phyloP scores from a whole-genome alignment of 257 asterid species.

The Rauvolfia tetraphylla region DNA sequence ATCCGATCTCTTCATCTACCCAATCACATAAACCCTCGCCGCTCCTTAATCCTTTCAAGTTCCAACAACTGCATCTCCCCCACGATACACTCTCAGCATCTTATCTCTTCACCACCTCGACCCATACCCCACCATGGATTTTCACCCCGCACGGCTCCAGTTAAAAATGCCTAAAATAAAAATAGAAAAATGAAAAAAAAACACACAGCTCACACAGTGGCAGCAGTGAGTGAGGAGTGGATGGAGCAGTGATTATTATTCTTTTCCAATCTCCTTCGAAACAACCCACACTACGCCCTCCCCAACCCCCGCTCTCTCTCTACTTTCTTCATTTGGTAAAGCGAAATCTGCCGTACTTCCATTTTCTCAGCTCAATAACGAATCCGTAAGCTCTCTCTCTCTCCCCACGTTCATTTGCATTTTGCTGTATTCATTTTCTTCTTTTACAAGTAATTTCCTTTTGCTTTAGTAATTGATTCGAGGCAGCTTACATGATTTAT shows the following conservation, averaged over 20 bases:
- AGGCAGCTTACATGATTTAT: neutral
- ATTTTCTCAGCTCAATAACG: conserved; percentile 5
- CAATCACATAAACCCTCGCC: neutral
- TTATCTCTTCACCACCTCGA: neutral
- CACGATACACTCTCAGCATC: neutral
- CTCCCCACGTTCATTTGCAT: neutral
- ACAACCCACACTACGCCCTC: too few relatives aligned
- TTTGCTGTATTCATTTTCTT: neutral
- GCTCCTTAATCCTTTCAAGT: too few relatives aligned
- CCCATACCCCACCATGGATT: too few relatives aligned
- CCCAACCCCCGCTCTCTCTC: conserved; percentile 1
- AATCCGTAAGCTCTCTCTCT: conserved; percentile 12
- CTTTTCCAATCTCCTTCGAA: too few relatives aligned
- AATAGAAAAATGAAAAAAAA: neutral
- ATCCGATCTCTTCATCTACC: neutral
- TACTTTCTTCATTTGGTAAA: conserved; percentile 44
- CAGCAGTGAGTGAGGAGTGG: neutral
- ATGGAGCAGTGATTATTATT: neutral
- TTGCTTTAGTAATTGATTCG: neutral
- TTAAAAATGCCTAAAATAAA: neutral
- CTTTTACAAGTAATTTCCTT: conserved; percentile 4
- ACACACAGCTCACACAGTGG: conserved; percentile 13
- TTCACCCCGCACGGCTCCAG: too few relatives aligned
- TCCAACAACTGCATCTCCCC: neutral
- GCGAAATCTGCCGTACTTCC: conserved; percentile 15